Percentiles rank a stretch among this genome's conserved stretches.
These are phyloP conservation scores for Acanthamoeba lenticulata DNA, from an alignment of 208 protist genomes.

Conservation along the genomic window DNA sequence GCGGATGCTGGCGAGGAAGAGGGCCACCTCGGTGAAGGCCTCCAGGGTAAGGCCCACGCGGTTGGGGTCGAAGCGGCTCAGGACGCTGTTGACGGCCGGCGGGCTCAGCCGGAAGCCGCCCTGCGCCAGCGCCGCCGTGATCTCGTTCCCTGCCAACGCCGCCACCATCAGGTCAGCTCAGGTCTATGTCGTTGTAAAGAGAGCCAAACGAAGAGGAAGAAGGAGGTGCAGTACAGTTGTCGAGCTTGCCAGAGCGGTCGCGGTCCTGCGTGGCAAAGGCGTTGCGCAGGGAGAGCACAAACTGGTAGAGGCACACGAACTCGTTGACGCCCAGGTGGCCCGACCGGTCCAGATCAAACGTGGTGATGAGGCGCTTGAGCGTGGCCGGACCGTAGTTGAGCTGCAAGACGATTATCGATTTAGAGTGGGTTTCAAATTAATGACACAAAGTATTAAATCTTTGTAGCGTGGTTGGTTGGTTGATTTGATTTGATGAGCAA, in stretches of 20 bases:
- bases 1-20: background rate
- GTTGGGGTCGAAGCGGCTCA: slow-evolving; percentile 10
- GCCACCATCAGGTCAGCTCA: background rate
- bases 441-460: background rate
- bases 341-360: background rate
- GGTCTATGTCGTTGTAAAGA: background rate
- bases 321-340: slow-evolving; percentile 32
- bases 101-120: background rate
- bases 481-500: background rate
- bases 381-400: background rate
- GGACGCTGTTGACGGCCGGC: background rate
- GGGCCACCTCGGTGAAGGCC: slow-evolving; percentile 9
- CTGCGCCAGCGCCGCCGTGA: background rate
- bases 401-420: too few species aligned
- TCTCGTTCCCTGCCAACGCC: background rate
- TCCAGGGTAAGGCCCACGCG: background rate
- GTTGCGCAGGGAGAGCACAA: background rate
- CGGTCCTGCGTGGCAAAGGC: background rate
- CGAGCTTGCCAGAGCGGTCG: slow-evolving; percentile 17
- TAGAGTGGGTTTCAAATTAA: too few species aligned
- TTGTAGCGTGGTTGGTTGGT: too few species aligned
- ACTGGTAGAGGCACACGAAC: slow-evolving; percentile 23
- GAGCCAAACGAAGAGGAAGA: background rate
- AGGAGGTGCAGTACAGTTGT: background rate
- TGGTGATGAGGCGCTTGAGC: background rate